Evolutionary conservation across 164 flowering plant species (phyloP).

Genomic region (Protea cynaroides): DNA sequence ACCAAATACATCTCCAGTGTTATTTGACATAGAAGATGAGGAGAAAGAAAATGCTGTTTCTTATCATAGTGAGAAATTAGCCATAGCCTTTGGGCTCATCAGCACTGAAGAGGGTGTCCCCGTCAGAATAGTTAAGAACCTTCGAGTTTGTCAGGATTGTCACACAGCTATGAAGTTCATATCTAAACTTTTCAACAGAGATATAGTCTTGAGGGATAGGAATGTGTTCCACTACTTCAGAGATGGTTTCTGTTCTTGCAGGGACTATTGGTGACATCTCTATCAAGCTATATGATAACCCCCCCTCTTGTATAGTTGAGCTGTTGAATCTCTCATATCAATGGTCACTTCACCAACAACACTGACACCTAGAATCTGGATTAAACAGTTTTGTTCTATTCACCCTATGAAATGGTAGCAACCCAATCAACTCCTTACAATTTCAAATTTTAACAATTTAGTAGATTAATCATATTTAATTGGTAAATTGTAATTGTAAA

Average conservation of each 20-base stretch:
- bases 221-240: constrained; percentile 9
- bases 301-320: too few species aligned
- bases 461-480: too few species aligned
- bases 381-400: too few species aligned
- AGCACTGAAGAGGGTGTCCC: constrained; percentile 7
- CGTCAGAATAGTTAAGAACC: constrained; percentile 8
- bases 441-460: too few species aligned
- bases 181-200: constrained; percentile 1
- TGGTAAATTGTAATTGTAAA: too few species aligned
- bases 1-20: constrained; percentile 23
- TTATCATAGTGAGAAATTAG: constrained; percentile 41
- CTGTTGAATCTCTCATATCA: too few species aligned
- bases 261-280: constrained; percentile 6
- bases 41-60: constrained; percentile 34
- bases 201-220: constrained; percentile 3
- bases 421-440: too few species aligned
- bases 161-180: constrained; percentile 8
- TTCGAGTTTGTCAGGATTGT: constrained; percentile 11
- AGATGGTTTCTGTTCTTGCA: constrained; percentile 7
- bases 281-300: background rate
- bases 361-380: too few species aligned
- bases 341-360: too few species aligned
- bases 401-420: too few species aligned
- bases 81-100: constrained; percentile 29
- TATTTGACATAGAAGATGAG: constrained; percentile 39